Conservation (phyloP, 2,329 filamentous ascomycete genomes). For the Pestalotiopsis fici region DNA sequence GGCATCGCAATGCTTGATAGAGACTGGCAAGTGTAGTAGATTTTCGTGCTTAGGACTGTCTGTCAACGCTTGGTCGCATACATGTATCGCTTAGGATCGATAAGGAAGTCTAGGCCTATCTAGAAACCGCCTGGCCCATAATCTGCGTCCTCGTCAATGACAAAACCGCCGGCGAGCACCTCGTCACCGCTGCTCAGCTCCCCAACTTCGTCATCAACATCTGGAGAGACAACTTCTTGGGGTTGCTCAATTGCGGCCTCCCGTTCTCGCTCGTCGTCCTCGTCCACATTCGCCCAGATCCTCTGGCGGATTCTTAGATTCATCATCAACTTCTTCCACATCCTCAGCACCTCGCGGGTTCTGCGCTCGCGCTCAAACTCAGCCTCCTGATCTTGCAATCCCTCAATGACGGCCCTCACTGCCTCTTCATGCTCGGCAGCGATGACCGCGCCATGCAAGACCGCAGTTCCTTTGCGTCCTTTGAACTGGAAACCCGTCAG, state of each 20-base stretch:
- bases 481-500: constrained; percentile 89
- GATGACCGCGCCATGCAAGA: constrained; percentile 77
- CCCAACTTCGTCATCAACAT: constrained; percentile 17
- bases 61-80: no score
- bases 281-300: constrained; percentile 62
- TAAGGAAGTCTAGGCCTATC: neutral
- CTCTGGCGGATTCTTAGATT: constrained; percentile 75
- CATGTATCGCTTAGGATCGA: neutral
- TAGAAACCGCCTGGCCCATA: constrained; percentile 14
- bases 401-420: constrained; percentile 67
- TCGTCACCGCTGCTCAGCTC: constrained; percentile 38
- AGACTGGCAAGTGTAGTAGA: no score
- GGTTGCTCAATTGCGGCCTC: constrained; percentile 34
- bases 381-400: constrained; percentile 65
- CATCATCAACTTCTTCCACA: constrained; percentile 78
- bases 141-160: constrained; percentile 31
- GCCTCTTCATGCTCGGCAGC: constrained; percentile 72
- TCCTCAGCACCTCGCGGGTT: constrained; percentile 60
- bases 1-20: no score
- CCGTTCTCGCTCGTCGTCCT: constrained; percentile 43
- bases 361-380: constrained; percentile 65
- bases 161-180: constrained; percentile 41
- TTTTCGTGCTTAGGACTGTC: no score
- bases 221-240: constrained; percentile 28
- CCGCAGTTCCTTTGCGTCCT: constrained; percentile 81